These are phyloP conservation scores for Pholiota conissans DNA, from an alignment of 768 basidiomycete genomes.

Conservation along the genomic window DNA sequence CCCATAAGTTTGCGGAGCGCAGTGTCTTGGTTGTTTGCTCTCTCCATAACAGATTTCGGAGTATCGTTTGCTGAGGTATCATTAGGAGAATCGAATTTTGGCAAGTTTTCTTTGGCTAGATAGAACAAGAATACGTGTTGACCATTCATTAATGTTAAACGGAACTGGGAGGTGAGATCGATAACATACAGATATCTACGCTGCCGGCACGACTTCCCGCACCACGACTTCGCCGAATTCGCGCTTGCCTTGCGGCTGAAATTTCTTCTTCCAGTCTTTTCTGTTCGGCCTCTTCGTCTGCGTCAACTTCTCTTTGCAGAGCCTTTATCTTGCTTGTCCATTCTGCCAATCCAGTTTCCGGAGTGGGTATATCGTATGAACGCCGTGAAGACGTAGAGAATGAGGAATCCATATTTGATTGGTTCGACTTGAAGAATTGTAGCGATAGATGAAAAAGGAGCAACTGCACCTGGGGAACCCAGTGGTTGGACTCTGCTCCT, in stretches of 20 bases:
- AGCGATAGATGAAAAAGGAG: neutral
- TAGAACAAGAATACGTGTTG: neutral
- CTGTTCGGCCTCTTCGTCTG: conserved; percentile 78
- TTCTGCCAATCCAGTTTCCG: conserved; percentile 72
- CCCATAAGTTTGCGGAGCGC: conserved; percentile 48
- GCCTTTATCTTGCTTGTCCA: conserved; percentile 83
- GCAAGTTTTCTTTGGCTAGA: conserved; percentile 18
- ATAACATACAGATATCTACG: conserved; percentile 48
- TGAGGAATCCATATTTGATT: conserved; percentile 22
- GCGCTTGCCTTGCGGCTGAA: conserved; percentile 49
- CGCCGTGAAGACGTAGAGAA: conserved; percentile 22
- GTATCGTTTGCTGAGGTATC: conserved; percentile 21
- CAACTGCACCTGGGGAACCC: neutral
- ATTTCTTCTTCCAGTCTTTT: conserved; percentile 67
- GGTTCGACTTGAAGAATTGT: neutral
- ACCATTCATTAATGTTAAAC: neutral
- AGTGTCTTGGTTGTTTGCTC: conserved; percentile 43
- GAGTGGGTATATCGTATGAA: conserved; percentile 43
- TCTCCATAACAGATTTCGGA: conserved; percentile 30
- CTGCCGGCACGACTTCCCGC: conserved; percentile 36
- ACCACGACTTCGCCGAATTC: conserved; percentile 50
- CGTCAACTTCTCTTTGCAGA: conserved; percentile 78
- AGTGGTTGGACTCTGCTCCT: neutral
- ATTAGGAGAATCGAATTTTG: conserved; percentile 5
- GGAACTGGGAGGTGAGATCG: neutral